A percentile compares a stretch with the other conserved stretches of the same genome.
Evolutionary conservation across 2,329 filamentous ascomycete species (phyloP).

Genomic region (Fusarium sp.): DNA sequence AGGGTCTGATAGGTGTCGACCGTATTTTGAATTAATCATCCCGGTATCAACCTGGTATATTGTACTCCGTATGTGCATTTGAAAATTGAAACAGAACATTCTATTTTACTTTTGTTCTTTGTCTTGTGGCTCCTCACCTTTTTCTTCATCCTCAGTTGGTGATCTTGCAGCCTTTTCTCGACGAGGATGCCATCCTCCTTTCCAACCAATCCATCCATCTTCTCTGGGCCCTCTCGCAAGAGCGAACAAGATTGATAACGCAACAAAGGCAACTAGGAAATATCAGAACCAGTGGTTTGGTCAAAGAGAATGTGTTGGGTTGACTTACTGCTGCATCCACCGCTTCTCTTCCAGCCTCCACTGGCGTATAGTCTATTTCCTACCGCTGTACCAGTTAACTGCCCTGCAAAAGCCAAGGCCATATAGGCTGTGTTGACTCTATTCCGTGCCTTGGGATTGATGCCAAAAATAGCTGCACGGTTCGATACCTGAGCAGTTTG

Average conservation of each 20-base stretch:
- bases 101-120: conserved; percentile 12
- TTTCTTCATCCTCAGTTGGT: conserved; percentile 17
- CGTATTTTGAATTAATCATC: not conserved
- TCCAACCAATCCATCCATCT: conserved; percentile 52
- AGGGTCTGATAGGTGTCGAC: not conserved
- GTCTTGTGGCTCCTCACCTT: not conserved
- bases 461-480: conserved; percentile 75
- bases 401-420: conserved; percentile 80
- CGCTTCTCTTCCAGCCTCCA: conserved; percentile 65
- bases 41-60: not conserved
- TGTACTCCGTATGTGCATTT: not conserved
- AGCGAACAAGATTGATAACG: conserved; percentile 47
- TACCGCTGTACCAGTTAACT: conserved; percentile 76
- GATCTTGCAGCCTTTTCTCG: conserved; percentile 18
- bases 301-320: not conserved
- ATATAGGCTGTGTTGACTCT: conserved; percentile 87
- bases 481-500: conserved; percentile 83
- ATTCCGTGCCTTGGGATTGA: conserved; percentile 79
- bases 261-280: conserved; percentile 47
- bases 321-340: conserved; percentile 53
- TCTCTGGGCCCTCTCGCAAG: conserved; percentile 50
- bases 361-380: conserved; percentile 66
- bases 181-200: conserved; percentile 48
- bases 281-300: not conserved
- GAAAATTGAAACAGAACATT: not conserved